phyloP scores from a whole-genome alignment of 768 basidiomycete species.

The Leccinum pellstonianum region DNA sequence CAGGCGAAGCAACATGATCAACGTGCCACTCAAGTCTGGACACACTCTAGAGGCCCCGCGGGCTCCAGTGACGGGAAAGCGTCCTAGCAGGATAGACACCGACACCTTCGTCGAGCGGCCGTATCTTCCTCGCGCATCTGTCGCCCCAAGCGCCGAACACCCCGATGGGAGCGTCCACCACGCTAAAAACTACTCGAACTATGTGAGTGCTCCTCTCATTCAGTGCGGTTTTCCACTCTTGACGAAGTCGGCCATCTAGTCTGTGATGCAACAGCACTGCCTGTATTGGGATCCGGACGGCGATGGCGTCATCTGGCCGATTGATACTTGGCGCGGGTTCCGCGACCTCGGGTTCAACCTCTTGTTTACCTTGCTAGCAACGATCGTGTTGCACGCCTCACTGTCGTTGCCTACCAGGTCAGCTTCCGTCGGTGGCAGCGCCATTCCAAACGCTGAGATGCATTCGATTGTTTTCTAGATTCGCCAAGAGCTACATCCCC shows the following conservation, averaged over 20 bases:
- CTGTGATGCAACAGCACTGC: slow-evolving; percentile 43
- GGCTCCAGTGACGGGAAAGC: slow-evolving; percentile 25
- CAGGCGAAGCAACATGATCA: slow-evolving; percentile 22
- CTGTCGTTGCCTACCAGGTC: slow-evolving; percentile 38
- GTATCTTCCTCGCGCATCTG: slow-evolving; percentile 29
- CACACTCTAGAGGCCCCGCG: slow-evolving; percentile 17
- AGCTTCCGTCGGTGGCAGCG: background rate
- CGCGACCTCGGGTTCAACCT: slow-evolving; percentile 42
- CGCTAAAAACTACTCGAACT: slow-evolving; percentile 16
- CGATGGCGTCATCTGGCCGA: slow-evolving; percentile 46
- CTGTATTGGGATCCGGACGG: slow-evolving; percentile 40
- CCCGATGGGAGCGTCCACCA: slow-evolving; percentile 23
- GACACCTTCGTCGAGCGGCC: slow-evolving; percentile 28
- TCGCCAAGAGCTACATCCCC: slow-evolving; percentile 30
- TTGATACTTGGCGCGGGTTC: slow-evolving; percentile 42
- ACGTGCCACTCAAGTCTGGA: slow-evolving; percentile 14
- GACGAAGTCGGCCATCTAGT: slow-evolving; percentile 15
- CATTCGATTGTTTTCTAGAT: slow-evolving; percentile 5
- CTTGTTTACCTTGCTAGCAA: slow-evolving; percentile 35
- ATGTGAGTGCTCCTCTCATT: slow-evolving; percentile 19
- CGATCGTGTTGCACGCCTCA: slow-evolving; percentile 34
- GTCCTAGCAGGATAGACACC: slow-evolving; percentile 25
- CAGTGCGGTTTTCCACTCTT: background rate
- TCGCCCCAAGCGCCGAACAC: slow-evolving; percentile 26
- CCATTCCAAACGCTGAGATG: background rate